phyloP scores from a whole-genome alignment of 495 filamentous ascomycete genomes.

The Staphylotrichum tortipilum region DNA sequence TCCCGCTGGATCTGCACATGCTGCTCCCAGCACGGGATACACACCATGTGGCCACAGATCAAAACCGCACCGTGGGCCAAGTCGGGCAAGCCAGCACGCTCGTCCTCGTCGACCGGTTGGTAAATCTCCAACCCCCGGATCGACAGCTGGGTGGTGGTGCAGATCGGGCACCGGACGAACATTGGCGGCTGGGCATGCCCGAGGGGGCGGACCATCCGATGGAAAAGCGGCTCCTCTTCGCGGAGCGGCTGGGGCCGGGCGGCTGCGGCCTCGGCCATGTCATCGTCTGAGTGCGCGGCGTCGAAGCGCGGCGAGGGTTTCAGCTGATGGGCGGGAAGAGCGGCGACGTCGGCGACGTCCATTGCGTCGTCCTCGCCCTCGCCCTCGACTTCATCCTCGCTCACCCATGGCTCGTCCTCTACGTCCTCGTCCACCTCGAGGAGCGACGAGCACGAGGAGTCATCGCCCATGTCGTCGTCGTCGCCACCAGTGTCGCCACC shows the following conservation, averaged over 20 bases:
- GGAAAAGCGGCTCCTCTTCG: background rate
- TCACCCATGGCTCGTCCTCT: no score
- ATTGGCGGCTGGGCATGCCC: background rate
- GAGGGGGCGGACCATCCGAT: background rate
- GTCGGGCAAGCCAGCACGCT: background rate
- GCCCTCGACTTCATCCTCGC: no score
- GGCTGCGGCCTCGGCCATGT: background rate
- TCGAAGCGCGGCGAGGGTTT: no score
- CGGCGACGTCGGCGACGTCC: no score
- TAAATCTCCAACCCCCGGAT: background rate
- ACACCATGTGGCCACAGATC: conserved; percentile 1
- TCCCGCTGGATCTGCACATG: background rate
- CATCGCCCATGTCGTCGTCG: no score
- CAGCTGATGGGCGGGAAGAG: no score
- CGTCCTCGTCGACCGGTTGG: background rate
- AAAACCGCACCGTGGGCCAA: background rate
- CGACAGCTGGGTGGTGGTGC: background rate
- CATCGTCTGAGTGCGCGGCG: no score
- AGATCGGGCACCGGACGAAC: background rate
- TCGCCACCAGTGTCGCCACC: no score
- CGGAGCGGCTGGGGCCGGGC: background rate
- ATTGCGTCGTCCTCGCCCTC: no score
- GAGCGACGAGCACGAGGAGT: no score
- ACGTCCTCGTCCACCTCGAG: no score
- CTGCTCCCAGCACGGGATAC: background rate